Percentiles rank a stretch among this genome's conserved stretches.
phyloP scores from a whole-genome alignment of 345 rosid species.

The Linum lewisii region DNA sequence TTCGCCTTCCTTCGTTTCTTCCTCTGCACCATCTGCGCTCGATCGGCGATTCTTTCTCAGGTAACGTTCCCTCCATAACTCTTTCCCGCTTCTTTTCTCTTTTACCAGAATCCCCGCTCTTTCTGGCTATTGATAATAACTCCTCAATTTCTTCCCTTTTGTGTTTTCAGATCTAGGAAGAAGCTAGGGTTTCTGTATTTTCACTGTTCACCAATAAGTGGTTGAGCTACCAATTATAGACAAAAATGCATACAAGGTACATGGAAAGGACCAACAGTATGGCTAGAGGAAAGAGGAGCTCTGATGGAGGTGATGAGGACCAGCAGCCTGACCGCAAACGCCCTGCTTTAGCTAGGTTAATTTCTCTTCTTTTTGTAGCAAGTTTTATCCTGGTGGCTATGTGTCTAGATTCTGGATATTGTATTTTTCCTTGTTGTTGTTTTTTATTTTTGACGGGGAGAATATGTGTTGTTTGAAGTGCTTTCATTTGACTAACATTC shows the following conservation, averaged over 20 bases:
- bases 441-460: too few relatives aligned
- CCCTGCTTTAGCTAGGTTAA: slow-evolving; percentile 86
- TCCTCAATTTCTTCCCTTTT: not conserved
- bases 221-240: slow-evolving; percentile 17
- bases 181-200: not conserved
- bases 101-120: not conserved
- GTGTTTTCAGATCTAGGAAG: slow-evolving; percentile 13
- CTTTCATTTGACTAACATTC: not conserved
- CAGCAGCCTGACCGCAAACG: slow-evolving; percentile 71
- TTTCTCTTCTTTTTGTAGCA: not conserved
- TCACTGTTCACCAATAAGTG: not conserved
- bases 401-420: too few relatives aligned
- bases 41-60: too few relatives aligned
- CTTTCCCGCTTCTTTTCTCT: too few relatives aligned
- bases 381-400: too few relatives aligned
- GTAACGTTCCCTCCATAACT: too few relatives aligned
- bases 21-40: too few relatives aligned
- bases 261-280: slow-evolving; percentile 74
- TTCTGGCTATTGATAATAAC: not conserved
- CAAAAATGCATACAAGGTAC: slow-evolving; percentile 60
- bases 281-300: slow-evolving; percentile 66
- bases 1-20: too few relatives aligned
- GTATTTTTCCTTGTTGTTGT: not conserved
- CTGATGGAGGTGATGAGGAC: slow-evolving; percentile 41
- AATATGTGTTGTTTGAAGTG: too few relatives aligned